A percentile compares a stretch with the other conserved stretches of the same genome.
Conservation (phyloP, 306 rosid species). For the Ormosia emarginata region DNA sequence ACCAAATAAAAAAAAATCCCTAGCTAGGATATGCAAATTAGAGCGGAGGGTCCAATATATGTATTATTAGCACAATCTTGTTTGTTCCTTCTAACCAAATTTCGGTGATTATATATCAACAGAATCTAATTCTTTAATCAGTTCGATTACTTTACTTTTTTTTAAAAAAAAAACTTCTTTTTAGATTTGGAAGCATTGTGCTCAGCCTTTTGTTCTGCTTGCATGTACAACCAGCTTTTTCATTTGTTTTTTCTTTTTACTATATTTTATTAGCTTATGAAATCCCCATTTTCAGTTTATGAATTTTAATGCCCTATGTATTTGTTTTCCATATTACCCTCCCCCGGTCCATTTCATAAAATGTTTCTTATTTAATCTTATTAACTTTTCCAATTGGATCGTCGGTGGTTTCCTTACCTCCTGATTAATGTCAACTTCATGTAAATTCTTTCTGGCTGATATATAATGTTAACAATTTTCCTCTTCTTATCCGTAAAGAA, state of each 20-base stretch:
- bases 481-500: constrained; percentile 36
- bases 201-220: too few species aligned
- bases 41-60: too few species aligned
- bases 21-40: too few species aligned
- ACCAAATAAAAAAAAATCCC: too few species aligned
- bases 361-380: not conserved
- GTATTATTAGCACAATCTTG: not conserved
- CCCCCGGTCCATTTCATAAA: not conserved
- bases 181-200: too few species aligned
- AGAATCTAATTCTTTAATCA: not conserved
- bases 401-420: not conserved
- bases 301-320: not conserved
- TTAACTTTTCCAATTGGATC: not conserved
- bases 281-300: too few species aligned
- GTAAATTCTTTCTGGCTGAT: not conserved
- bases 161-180: too few species aligned
- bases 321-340: not conserved
- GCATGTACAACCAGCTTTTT: too few species aligned
- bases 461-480: constrained; percentile 1
- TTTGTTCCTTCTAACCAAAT: not conserved
- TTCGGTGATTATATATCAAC: not conserved
- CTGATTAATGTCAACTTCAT: constrained; percentile 14
- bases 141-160: too few species aligned
- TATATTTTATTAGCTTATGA: too few species aligned
- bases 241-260: too few species aligned